Evolutionary conservation across 2,329 filamentous ascomycete genomes (phyloP).

Genomic region (Dothidotthia symphoricarpi): DNA sequence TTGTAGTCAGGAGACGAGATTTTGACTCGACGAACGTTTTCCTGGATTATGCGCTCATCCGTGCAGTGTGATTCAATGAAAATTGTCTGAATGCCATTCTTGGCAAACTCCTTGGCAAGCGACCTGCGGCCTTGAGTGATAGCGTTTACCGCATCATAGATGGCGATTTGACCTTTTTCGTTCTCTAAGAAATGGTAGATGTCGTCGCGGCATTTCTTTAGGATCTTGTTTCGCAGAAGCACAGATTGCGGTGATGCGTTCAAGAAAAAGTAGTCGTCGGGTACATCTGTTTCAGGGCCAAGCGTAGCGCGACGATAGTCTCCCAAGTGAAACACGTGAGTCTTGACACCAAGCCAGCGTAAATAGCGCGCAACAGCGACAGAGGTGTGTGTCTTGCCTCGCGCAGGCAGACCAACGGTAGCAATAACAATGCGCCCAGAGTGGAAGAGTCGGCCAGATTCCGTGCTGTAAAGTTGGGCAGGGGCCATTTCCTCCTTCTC

Average conservation of each 20-base stretch:
- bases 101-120: conserved; percentile 93
- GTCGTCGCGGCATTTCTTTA: conserved; percentile 95
- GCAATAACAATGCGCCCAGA: conserved; percentile 96
- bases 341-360: conserved; percentile 96
- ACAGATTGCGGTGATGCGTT: conserved; percentile 90
- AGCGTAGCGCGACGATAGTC: conserved; percentile 94
- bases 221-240: conserved; percentile 91
- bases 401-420: conserved; percentile 89
- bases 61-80: conserved; percentile 97
- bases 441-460: conserved; percentile 94
- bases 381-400: conserved; percentile 97
- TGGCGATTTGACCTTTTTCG: conserved; percentile 96
- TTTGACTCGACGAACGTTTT: conserved; percentile 96
- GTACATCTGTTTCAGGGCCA: conserved; percentile 77
- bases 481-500: conserved; percentile 84
- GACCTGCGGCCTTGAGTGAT: conserved; percentile 77
- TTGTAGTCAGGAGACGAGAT: conserved; percentile 97
- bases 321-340: conserved; percentile 93
- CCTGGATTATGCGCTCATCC: conserved; percentile 87
- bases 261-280: conserved; percentile 96
- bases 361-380: conserved; percentile 94
- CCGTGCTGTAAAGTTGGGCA: conserved; percentile 95
- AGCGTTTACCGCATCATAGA: conserved; percentile 97
- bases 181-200: conserved; percentile 96
- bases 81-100: conserved; percentile 91